These are phyloP conservation scores for Phaffia australis DNA, from an alignment of 768 basidiomycete species.

Conservation along the genomic window DNA sequence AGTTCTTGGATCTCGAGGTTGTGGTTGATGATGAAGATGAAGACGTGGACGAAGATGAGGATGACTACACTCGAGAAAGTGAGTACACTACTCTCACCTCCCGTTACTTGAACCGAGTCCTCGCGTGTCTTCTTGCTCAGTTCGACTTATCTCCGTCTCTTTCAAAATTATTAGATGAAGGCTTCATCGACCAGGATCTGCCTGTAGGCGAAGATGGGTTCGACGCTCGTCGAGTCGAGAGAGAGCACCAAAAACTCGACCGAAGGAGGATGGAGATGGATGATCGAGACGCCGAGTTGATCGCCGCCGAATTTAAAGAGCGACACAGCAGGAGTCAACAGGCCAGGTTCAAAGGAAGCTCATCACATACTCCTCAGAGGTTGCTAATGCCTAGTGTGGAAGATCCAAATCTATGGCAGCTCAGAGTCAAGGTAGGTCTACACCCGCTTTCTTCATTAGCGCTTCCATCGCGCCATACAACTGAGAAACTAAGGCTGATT, in stretches of 20 bases:
- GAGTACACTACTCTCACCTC: conserved; percentile 17
- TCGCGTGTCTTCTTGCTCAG: not conserved
- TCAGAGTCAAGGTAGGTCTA: conserved; percentile 68
- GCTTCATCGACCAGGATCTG: conserved; percentile 39
- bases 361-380: conserved; percentile 85
- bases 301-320: conserved; percentile 68
- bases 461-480: not conserved
- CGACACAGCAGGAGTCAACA: conserved; percentile 58
- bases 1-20: conserved; percentile 91
- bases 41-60: conserved; percentile 67
- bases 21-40: conserved; percentile 96
- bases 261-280: conserved; percentile 45
- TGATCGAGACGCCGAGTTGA: conserved; percentile 68
- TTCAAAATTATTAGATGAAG: conserved; percentile 31
- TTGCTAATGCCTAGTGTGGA: conserved; percentile 93
- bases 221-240: conserved; percentile 51
- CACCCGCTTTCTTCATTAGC: not conserved
- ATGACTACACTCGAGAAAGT: conserved; percentile 40
- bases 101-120: not conserved
- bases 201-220: conserved; percentile 54
- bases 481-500: not conserved
- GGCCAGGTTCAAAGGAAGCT: conserved; percentile 73
- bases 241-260: conserved; percentile 30
- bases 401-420: conserved; percentile 91
- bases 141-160: not conserved